phyloP scores from a whole-genome alignment of 495 filamentous ascomycete genomes.

The Xylaria acuta region DNA sequence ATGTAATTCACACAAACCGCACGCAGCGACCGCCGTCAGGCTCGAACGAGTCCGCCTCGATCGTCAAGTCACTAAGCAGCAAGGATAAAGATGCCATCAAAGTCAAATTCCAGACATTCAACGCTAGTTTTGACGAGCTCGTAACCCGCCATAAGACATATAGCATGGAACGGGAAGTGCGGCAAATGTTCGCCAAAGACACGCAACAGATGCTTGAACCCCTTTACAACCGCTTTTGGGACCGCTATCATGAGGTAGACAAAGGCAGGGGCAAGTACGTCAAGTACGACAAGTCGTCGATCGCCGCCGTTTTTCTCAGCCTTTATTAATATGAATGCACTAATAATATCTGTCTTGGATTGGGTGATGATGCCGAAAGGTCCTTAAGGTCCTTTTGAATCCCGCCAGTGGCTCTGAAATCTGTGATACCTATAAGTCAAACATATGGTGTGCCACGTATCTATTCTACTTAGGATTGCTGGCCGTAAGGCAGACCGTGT shows the following conservation, averaged over 20 bases:
- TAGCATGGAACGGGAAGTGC: conserved; percentile 88
- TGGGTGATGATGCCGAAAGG: background rate
- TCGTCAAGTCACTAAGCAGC: conserved; percentile 79
- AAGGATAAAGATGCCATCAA: conserved; percentile 97
- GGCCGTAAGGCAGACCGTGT: background rate
- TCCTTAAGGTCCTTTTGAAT: background rate
- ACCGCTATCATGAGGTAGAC: conserved; percentile 96
- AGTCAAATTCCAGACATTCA: conserved; percentile 91
- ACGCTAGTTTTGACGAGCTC: conserved; percentile 86
- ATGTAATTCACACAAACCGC: conserved; percentile 89
- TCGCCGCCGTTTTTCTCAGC: conserved; percentile 61
- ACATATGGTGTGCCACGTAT: background rate
- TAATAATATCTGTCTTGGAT: background rate
- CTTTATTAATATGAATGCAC: conserved; percentile 45
- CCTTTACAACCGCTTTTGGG: conserved; percentile 93
- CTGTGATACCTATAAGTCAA: background rate
- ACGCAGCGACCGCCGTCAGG: conserved; percentile 70
- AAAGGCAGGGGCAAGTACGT: conserved; percentile 97
- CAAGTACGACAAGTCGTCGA: conserved; percentile 85
- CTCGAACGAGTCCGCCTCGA: conserved; percentile 69
- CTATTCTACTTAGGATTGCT: background rate
- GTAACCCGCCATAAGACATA: conserved; percentile 77
- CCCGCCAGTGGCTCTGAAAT: background rate
- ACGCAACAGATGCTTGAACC: conserved; percentile 90
- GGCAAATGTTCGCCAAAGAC: conserved; percentile 75